Evolutionary conservation across 2,329 filamentous ascomycete genomes (phyloP).

Genomic region (Aspergillus arachidicola): DNA sequence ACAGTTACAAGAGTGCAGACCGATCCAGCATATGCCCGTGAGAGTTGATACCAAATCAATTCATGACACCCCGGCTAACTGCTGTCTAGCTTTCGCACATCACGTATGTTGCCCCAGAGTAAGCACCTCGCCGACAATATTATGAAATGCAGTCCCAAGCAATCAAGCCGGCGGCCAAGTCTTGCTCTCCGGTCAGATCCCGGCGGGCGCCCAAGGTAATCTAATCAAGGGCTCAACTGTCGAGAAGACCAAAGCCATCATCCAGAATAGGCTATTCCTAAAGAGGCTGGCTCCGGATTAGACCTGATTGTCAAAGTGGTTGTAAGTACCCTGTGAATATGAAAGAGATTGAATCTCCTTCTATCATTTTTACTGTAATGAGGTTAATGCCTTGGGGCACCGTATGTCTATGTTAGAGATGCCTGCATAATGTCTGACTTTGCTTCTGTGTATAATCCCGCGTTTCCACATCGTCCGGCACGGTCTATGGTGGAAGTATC

Average conservation of each 20-base stretch:
- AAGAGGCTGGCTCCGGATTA: slow-evolving; percentile 72
- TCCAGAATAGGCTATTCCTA: slow-evolving; percentile 72
- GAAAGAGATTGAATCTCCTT: background rate
- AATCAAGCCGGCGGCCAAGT: slow-evolving; percentile 62
- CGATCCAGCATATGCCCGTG: background rate
- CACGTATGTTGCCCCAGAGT: background rate
- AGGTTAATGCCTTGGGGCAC: background rate
- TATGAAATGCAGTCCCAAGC: slow-evolving; percentile 30
- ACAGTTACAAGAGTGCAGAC: background rate
- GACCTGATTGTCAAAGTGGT: slow-evolving; percentile 78
- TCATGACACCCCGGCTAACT: background rate
- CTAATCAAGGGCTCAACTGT: slow-evolving; percentile 47
- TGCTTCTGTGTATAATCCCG: slow-evolving; percentile 12
- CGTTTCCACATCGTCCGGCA: slow-evolving; percentile 17
- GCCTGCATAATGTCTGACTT: slow-evolving; percentile 13
- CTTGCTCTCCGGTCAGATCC: slow-evolving; percentile 71
- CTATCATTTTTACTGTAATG: no score
- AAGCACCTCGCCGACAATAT: background rate
- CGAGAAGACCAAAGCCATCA: slow-evolving; percentile 52
- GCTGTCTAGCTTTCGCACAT: background rate
- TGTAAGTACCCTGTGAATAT: background rate
- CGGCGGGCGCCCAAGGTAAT: slow-evolving; percentile 59
- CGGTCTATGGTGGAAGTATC: slow-evolving; percentile 20
- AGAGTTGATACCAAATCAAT: background rate
- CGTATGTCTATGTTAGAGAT: slow-evolving; percentile 22